These are phyloP conservation scores for Scutellaria galericulata DNA, from an alignment of 257 asterid species.

Conservation along the genomic window DNA sequence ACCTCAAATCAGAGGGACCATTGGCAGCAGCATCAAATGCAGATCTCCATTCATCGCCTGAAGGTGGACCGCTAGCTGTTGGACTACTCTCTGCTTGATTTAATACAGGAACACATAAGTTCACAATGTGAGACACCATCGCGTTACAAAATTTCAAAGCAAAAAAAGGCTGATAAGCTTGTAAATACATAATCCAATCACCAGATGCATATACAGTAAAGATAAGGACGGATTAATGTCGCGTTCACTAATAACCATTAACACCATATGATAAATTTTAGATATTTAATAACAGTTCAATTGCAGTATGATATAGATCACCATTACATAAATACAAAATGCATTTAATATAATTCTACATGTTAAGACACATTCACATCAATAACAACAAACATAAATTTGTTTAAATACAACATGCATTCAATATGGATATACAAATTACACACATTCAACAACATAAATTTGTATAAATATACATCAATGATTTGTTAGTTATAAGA, in stretches of 20 bases:
- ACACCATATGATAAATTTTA: background rate
- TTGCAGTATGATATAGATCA: background rate
- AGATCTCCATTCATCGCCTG: conserved; percentile 94
- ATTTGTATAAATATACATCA: background rate
- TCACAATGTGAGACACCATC: background rate
- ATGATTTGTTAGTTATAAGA: background rate
- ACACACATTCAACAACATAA: background rate
- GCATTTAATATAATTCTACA: background rate
- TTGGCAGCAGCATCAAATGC: conserved; percentile 93
- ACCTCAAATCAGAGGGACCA: conserved; percentile 64
- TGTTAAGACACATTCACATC: background rate
- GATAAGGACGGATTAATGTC: background rate
- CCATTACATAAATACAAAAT: background rate
- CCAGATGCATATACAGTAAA: background rate
- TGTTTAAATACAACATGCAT: too few species aligned
- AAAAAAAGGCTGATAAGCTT: too few species aligned
- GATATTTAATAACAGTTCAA: background rate
- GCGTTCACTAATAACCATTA: background rate
- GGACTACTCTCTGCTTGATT: conserved; percentile 78
- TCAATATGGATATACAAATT: too few species aligned
- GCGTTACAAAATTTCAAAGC: too few species aligned
- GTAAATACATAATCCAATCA: background rate
- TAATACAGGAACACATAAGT: conserved; percentile 19
- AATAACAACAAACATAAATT: background rate
- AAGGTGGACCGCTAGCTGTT: conserved; percentile 61